phyloP scores from a whole-genome alignment of 169 alveolate species.

The Eimeria necatrix region DNA sequence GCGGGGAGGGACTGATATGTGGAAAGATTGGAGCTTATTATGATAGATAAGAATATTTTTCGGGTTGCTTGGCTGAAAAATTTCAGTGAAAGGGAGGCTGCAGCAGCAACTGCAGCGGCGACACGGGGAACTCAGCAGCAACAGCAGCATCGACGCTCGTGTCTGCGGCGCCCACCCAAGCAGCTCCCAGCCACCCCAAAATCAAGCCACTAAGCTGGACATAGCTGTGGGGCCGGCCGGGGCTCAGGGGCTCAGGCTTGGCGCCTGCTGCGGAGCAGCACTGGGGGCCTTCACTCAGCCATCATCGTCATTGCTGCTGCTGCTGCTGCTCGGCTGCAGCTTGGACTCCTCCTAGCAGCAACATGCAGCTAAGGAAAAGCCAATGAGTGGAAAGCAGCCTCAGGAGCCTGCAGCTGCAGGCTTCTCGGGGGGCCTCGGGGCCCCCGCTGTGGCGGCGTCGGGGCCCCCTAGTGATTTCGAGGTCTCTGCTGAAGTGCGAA shows the following conservation, averaged over 20 bases:
- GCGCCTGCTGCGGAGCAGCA: neutral
- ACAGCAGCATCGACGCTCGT: neutral
- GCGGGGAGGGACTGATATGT: too few species aligned
- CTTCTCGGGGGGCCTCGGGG: neutral
- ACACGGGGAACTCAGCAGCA: neutral
- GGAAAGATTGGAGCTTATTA: too few species aligned
- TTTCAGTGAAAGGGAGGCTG: neutral
- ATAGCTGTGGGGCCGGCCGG: neutral
- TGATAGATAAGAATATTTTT: too few species aligned
- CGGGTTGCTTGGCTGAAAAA: too few species aligned
- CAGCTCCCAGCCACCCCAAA: neutral
- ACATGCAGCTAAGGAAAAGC: neutral
- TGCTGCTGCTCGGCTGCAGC: neutral
- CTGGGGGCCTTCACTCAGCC: neutral
- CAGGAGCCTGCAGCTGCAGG: slow-evolving; percentile 26
- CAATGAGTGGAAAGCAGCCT: slow-evolving; percentile 29
- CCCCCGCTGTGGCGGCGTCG: neutral
- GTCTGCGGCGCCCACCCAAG: neutral
- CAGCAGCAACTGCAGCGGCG: neutral
- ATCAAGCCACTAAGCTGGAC: neutral
- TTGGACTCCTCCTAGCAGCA: neutral
- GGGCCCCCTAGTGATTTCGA: neutral
- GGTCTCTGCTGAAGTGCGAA: slow-evolving; percentile 70
- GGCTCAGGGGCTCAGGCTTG: neutral
- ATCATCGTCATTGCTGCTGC: neutral